These are phyloP conservation scores for Dendrobium chrysotoxum DNA, from an alignment of 106 monocot species.

Conservation along the genomic window DNA sequence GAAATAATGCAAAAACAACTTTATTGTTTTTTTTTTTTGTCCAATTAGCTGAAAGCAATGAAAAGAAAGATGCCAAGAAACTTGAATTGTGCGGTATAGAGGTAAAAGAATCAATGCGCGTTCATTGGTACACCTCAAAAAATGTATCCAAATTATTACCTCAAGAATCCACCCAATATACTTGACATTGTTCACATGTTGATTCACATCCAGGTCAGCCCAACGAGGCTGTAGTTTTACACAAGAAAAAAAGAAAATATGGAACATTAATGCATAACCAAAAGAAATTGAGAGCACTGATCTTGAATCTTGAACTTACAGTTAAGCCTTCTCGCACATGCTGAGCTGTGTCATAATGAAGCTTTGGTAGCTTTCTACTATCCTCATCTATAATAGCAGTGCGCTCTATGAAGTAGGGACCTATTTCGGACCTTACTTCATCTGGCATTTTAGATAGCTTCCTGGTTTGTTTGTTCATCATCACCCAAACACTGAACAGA, in stretches of 20 bases:
- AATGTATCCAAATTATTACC: conserved; percentile 32
- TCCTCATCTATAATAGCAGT: conserved; percentile 64
- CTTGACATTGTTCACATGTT: conserved; percentile 97
- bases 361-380: conserved; percentile 63
- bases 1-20: too few species aligned
- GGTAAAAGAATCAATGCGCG: too few species aligned
- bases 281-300: too few species aligned
- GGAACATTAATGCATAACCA: neutral
- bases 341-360: conserved; percentile 57
- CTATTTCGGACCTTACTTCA: conserved; percentile 79
- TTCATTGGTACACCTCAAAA: too few species aligned
- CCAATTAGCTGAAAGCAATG: too few species aligned
- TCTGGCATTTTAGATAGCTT: conserved; percentile 72
- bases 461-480: conserved; percentile 89
- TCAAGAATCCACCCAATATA: conserved; percentile 98
- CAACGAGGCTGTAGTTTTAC: conserved; percentile 69
- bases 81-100: too few species aligned
- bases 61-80: too few species aligned
- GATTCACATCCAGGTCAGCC: conserved; percentile 90
- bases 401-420: conserved; percentile 59
- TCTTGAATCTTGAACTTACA: conserved; percentile 28
- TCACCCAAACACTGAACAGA: conserved; percentile 69
- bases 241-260: neutral
- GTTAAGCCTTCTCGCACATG: conserved; percentile 58
- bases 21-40: too few species aligned